phyloP scores from a whole-genome alignment of 129 eudicot genomes.

The Artemisia argyi region DNA sequence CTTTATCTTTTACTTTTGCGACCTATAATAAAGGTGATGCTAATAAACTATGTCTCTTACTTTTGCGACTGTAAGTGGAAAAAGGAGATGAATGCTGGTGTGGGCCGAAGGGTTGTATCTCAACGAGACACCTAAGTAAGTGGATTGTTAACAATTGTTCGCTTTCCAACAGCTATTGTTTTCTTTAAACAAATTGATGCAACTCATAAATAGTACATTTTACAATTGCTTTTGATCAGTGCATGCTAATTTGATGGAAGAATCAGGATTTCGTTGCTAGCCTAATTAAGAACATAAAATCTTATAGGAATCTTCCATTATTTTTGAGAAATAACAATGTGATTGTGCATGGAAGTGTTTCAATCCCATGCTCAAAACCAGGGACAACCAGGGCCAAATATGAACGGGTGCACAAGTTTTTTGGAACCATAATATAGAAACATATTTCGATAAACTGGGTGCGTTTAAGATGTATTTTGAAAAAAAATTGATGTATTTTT shows the following conservation, averaged over 20 bases:
- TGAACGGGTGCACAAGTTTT: no score
- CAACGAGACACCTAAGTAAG: neutral
- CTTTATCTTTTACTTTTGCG: neutral
- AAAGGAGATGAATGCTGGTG: neutral
- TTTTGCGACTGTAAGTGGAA: neutral
- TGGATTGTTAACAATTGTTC: neutral
- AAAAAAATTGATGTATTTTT: no score
- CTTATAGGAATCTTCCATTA: no score
- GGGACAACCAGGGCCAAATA: no score
- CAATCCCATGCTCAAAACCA: no score
- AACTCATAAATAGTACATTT: neutral
- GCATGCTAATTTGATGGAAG: neutral
- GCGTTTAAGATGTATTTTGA: no score
- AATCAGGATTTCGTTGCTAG: no score
- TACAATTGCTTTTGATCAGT: neutral
- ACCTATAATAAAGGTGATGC: constrained; percentile 1
- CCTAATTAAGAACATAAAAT: no score
- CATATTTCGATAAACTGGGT: no score
- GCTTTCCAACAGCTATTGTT: neutral
- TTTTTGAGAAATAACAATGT: no score
- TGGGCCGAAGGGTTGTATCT: neutral
- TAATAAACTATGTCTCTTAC: neutral
- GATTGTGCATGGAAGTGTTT: no score
- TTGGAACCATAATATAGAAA: no score
- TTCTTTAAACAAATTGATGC: neutral